A percentile compares a stretch with the other conserved stretches of the same genome.
These are phyloP conservation scores for Melampsora americana DNA, from an alignment of 1,284 basidiomycete genomes.

Conservation along the genomic window DNA sequence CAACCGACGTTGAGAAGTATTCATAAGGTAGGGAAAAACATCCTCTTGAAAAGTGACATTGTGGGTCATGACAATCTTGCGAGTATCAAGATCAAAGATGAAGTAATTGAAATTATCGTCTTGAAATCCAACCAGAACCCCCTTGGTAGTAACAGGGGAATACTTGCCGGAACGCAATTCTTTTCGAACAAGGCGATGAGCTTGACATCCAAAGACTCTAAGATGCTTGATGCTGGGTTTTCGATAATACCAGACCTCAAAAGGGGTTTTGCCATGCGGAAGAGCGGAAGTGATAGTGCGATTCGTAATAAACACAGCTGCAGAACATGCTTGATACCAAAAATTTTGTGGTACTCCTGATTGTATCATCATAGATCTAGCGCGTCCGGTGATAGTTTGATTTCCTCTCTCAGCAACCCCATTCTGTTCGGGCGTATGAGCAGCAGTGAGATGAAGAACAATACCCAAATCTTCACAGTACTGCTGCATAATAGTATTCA, in stretches of 20 bases:
- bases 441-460: no score
- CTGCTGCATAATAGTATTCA: not conserved
- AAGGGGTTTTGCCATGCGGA: no score
- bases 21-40: not conserved
- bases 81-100: not conserved
- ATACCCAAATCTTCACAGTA: not conserved
- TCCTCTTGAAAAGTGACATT: not conserved
- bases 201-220: not conserved
- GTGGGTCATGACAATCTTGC: not conserved
- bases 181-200: not conserved
- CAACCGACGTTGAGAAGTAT: not conserved
- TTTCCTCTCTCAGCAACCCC: not conserved
- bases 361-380: not conserved
- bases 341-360: not conserved
- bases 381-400: not conserved
- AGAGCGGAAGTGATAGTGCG: no score
- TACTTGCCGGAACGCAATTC: not conserved
- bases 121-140: not conserved
- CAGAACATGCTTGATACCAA: not conserved
- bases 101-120: not conserved
- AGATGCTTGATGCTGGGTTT: not conserved
- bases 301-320: slow-evolving; percentile 1
- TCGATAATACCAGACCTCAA: no score
- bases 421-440: slow-evolving; percentile 15
- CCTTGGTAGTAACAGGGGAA: not conserved